Evolutionary conservation across 331 rosid genomes (phyloP).

Genomic region (Stylosanthes scabra): DNA sequence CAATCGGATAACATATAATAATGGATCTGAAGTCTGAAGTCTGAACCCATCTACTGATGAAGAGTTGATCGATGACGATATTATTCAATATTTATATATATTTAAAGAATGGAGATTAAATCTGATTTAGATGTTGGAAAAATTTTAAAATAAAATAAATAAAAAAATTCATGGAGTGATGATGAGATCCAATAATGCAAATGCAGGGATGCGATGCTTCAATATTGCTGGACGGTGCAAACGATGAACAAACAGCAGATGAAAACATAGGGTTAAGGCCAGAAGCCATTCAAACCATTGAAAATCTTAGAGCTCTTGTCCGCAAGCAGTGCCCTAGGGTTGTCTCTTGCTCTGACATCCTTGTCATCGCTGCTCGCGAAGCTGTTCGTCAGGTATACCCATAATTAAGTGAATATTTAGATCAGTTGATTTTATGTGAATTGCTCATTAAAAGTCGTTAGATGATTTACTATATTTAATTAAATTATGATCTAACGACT

Average conservation of each 20-base stretch:
- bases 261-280: conserved; percentile 9
- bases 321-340: conserved; percentile 11
- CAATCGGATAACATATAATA: too few relatives aligned
- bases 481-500: too few relatives aligned
- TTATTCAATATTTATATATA: too few relatives aligned
- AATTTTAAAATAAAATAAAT: too few relatives aligned
- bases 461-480: neutral
- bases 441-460: too few relatives aligned
- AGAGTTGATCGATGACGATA: too few relatives aligned
- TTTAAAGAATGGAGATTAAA: neutral
- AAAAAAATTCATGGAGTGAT: too few relatives aligned
- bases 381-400: conserved; percentile 38
- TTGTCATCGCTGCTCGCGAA: conserved; percentile 26
- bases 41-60: too few relatives aligned
- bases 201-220: conserved; percentile 34
- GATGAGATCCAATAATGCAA: too few relatives aligned
- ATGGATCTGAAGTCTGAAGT: too few relatives aligned
- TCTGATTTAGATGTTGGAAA: neutral
- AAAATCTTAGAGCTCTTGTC: conserved; percentile 2
- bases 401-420: too few relatives aligned
- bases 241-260: neutral
- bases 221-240: neutral
- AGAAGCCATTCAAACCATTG: conserved; percentile 28
- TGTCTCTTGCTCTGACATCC: conserved; percentile 27
- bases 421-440: too few relatives aligned